Evolutionary conservation across 352 stramenopile genomes (phyloP).

Genomic region (Phytophthora pseudosyringae): DNA sequence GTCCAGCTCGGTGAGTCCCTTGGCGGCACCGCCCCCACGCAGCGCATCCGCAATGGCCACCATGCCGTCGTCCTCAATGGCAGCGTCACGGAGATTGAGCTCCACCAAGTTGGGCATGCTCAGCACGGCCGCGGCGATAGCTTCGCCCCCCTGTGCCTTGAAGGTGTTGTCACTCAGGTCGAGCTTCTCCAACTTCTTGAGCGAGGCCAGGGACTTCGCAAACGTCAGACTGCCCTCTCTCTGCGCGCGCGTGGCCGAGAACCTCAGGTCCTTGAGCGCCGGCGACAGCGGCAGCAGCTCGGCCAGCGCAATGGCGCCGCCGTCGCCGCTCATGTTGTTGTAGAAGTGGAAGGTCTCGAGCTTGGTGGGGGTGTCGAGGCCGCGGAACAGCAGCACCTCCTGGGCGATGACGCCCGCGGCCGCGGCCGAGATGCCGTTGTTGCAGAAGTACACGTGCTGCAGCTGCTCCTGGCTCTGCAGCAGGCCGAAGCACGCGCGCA

Average conservation of each 20-base stretch:
- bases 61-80: constrained; percentile 91
- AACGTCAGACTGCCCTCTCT: constrained; percentile 89
- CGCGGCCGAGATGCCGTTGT: constrained; percentile 94
- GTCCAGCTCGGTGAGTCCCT: constrained; percentile 79
- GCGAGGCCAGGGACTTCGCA: constrained; percentile 72
- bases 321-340: constrained; percentile 97
- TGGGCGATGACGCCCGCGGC: constrained; percentile 89
- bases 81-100: constrained; percentile 92
- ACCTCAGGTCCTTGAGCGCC: constrained; percentile 90
- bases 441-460: constrained; percentile 92
- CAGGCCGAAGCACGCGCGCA: constrained; percentile 90
- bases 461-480: constrained; percentile 83
- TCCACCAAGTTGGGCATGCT: constrained; percentile 75
- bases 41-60: constrained; percentile 84
- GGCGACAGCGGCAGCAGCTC: constrained; percentile 89
- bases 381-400: constrained; percentile 88
- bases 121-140: constrained; percentile 87
- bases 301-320: constrained; percentile 88
- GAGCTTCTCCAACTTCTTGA: constrained; percentile 82
- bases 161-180: constrained; percentile 97
- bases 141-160: constrained; percentile 78
- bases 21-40: constrained; percentile 36
- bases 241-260: constrained; percentile 93
- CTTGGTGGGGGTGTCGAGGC: constrained; percentile 69
- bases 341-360: constrained; percentile 96